Evolutionary conservation across 202 grass and related monocot genomes (phyloP).

Genomic region (Tripidium arundinaceum): DNA sequence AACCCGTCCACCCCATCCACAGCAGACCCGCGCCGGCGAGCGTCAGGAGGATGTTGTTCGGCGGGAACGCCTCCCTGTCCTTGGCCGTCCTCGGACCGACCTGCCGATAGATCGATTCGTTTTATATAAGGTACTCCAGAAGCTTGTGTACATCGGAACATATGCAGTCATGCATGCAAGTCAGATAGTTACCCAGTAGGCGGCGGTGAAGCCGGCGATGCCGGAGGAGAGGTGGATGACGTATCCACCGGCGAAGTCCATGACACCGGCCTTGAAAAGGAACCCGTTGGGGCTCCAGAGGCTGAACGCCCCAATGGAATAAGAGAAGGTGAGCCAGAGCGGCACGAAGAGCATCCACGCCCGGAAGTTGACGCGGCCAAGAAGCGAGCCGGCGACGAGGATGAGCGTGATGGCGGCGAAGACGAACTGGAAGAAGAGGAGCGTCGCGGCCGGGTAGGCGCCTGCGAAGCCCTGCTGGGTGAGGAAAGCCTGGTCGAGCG

Average conservation of each 20-base stretch:
- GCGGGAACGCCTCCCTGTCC: conserved; percentile 69
- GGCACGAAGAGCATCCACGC: conserved; percentile 79
- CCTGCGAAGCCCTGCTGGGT: conserved; percentile 54
- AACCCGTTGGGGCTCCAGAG: conserved; percentile 71
- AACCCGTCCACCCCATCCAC: conserved; percentile 84
- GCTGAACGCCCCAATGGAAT: conserved; percentile 69
- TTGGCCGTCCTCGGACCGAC: conserved; percentile 60
- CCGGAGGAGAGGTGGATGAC: conserved; percentile 90
- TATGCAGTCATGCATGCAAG: neutral
- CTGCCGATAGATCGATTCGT: neutral
- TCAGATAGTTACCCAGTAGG: conserved; percentile 45
- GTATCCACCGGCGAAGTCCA: conserved; percentile 79
- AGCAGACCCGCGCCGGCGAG: conserved; percentile 62
- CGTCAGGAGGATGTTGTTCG: conserved; percentile 70
- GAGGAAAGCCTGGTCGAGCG: conserved; percentile 38
- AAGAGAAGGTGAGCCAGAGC: conserved; percentile 77
- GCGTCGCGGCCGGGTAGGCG: conserved; percentile 61
- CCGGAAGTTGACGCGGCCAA: conserved; percentile 60
- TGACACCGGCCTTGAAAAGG: conserved; percentile 73
- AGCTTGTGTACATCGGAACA: neutral
- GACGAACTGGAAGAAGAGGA: conserved; percentile 78
- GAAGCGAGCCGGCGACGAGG: conserved; percentile 64
- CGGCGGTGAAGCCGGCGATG: conserved; percentile 67
- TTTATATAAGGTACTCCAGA: neutral
- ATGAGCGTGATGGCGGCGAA: conserved; percentile 82